A percentile compares a stretch with the other conserved stretches of the same genome.
Evolutionary conservation across 345 rosid genomes (phyloP).

Genomic region (Chamaenerion angustifolium): DNA sequence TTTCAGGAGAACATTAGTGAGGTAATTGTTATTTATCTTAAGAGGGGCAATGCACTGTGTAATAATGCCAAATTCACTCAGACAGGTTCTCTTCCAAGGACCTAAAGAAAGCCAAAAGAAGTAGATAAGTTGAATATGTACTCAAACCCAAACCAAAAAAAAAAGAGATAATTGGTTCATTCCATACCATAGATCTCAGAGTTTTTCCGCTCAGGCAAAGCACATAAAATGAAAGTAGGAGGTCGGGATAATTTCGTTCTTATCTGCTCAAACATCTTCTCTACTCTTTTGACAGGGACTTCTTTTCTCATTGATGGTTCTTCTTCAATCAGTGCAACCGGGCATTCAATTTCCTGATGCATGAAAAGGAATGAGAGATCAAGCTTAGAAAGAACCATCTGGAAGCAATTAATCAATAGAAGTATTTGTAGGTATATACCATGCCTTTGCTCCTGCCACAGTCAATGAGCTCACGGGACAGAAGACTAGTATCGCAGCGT

Average conservation of each 20-base stretch:
- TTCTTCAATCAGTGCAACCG: conserved; percentile 64
- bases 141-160: not conserved
- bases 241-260: conserved; percentile 36
- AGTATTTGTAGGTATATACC: conserved; percentile 27
- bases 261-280: conserved; percentile 52
- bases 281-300: conserved; percentile 59
- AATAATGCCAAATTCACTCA: conserved; percentile 50
- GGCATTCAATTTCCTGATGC: conserved; percentile 53
- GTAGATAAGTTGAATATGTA: not conserved
- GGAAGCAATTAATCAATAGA: conserved; percentile 1
- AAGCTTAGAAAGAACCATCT: conserved; percentile 1
- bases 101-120: conserved; percentile 28
- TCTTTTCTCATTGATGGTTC: conserved; percentile 35
- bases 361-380: conserved; percentile 7
- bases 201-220: conserved; percentile 68
- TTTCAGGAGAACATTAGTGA: conserved; percentile 79
- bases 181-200: conserved; percentile 66
- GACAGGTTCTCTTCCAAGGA: conserved; percentile 81
- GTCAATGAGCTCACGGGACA: conserved; percentile 61
- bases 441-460: conserved; percentile 77
- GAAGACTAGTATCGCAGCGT: conserved; percentile 55
- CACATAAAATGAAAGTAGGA: conserved; percentile 59
- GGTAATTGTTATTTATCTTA: conserved; percentile 65
- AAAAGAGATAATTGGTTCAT: not conserved
- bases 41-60: conserved; percentile 75